Conservation (phyloP, 1,139 yeast genomes). For the Wickerhamiella infanticola region DNA sequence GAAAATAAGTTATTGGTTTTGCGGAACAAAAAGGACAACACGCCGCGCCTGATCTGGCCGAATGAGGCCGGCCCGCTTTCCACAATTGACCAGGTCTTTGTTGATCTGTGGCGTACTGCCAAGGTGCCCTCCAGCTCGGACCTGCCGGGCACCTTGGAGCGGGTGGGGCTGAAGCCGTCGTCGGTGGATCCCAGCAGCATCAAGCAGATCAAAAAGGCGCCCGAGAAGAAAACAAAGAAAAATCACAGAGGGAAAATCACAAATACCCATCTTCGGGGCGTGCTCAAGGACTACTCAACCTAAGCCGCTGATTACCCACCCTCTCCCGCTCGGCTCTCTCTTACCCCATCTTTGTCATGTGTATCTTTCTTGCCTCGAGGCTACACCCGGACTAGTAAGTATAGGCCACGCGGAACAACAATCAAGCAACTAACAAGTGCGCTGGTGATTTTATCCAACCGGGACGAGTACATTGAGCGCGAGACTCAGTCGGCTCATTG, state of each 20-base stretch:
- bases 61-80: constrained; percentile 64
- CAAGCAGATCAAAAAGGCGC: constrained; percentile 33
- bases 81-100: constrained; percentile 68
- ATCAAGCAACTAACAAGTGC: constrained; percentile 18
- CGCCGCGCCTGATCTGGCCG: constrained; percentile 86
- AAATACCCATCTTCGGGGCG: constrained; percentile 83
- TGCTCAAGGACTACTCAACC: constrained; percentile 60
- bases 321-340: background rate
- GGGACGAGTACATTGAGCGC: constrained; percentile 71
- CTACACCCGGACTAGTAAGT: constrained; percentile 39
- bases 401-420: background rate
- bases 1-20: constrained; percentile 66
- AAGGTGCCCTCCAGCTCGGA: constrained; percentile 71
- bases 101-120: constrained; percentile 61
- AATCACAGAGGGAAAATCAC: constrained; percentile 89
- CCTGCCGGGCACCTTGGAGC: constrained; percentile 61
- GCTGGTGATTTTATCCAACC: constrained; percentile 56
- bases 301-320: constrained; percentile 3
- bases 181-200: constrained; percentile 89
- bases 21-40: constrained; percentile 80
- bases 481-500: constrained; percentile 54
- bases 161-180: constrained; percentile 85
- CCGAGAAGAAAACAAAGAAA: constrained; percentile 63
- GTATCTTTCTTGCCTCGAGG: constrained; percentile 46
- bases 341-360: constrained; percentile 29